A percentile compares a stretch with the other conserved stretches of the same genome.
phyloP scores from a whole-genome alignment of 2,329 filamentous ascomycete species.

The Hymenoscyphus albidus region DNA sequence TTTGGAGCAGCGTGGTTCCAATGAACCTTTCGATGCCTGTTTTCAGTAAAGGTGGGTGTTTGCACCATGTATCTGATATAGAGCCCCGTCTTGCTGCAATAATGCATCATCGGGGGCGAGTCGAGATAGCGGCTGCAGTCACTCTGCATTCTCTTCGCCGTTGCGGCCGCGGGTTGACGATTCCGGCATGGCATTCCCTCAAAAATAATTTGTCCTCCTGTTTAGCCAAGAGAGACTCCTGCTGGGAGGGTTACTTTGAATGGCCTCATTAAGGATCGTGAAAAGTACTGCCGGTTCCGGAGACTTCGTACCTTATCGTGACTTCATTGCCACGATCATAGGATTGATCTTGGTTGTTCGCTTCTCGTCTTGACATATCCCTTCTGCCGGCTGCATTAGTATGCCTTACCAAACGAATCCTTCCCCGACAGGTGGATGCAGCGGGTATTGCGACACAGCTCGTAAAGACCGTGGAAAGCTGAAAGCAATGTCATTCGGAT shows the following conservation, averaged over 20 bases:
- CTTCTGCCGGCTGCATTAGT: not conserved
- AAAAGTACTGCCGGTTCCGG: not conserved
- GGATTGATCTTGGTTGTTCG: not conserved
- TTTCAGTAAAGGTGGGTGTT: not conserved
- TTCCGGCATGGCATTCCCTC: not conserved
- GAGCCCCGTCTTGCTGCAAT: not conserved
- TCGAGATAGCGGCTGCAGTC: not conserved
- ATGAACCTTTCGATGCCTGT: not conserved
- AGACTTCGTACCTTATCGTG: not conserved
- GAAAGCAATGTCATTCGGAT: not conserved
- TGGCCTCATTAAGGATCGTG: not conserved
- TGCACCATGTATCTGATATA: not conserved
- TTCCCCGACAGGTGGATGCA: not conserved
- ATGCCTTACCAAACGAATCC: not conserved
- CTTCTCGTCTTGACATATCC: not conserved
- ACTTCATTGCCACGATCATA: not conserved
- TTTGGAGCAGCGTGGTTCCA: not conserved
- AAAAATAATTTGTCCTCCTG: not conserved
- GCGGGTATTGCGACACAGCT: not conserved
- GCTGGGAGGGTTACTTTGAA: not conserved
- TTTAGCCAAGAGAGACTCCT: not conserved
- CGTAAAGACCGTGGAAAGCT: not conserved
- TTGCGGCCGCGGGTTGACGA: not conserved
- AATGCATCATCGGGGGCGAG: conserved; percentile 1
- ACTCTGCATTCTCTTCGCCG: not conserved